Conservation (phyloP, 805 yeast genomes). For the Lachancea fermentati region DNA sequence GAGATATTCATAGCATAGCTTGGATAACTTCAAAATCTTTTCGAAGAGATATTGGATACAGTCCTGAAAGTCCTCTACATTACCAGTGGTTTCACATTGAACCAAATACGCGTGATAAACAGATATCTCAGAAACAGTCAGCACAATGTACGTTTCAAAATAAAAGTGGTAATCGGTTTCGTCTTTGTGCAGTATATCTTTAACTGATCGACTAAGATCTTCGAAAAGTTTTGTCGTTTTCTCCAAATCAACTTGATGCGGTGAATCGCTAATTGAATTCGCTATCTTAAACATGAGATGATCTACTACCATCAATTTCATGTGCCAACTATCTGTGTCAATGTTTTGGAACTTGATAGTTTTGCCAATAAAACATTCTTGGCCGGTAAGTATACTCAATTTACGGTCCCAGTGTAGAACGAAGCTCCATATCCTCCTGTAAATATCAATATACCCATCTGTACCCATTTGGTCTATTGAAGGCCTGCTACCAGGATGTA, state of each 20-base stretch:
- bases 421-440: slow-evolving; percentile 24
- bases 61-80: slow-evolving; percentile 13
- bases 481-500: slow-evolving; percentile 21
- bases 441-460: slow-evolving; percentile 15
- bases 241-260: slow-evolving; percentile 10
- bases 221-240: slow-evolving; percentile 8
- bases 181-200: slow-evolving; percentile 8
- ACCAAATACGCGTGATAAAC: slow-evolving; percentile 21
- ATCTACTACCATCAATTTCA: neutral
- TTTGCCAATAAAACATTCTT: slow-evolving; percentile 25
- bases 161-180: slow-evolving; percentile 9
- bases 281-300: slow-evolving; percentile 4
- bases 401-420: slow-evolving; percentile 31
- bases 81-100: slow-evolving; percentile 16
- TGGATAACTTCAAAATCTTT: slow-evolving; percentile 16
- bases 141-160: slow-evolving; percentile 21
- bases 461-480: slow-evolving; percentile 12
- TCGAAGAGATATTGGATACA: slow-evolving; percentile 17
- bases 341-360: slow-evolving; percentile 11
- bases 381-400: slow-evolving; percentile 25
- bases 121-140: slow-evolving; percentile 19
- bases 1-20: slow-evolving; percentile 19
- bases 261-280: slow-evolving; percentile 3
- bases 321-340: neutral
- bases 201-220: slow-evolving; percentile 10